phyloP scores from a whole-genome alignment of 78 protist genomes.

The Thecamonas trahens region DNA sequence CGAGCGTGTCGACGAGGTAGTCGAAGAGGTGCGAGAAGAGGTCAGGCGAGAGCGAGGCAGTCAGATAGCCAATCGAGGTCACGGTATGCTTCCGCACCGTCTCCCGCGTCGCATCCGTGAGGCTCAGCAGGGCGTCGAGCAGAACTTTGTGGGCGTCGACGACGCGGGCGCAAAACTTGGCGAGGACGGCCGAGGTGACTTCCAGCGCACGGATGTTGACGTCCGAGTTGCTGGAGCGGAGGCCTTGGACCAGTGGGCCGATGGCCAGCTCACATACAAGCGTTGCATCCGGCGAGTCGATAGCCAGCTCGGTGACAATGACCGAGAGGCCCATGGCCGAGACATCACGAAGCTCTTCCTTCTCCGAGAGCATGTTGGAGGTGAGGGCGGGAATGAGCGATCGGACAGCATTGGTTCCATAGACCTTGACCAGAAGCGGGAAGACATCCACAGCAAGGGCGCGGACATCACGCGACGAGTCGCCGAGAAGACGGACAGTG shows the following conservation, averaged over 20 bases:
- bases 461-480: conserved; percentile 50
- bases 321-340: conserved; percentile 47
- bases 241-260: no score
- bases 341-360: conserved; percentile 54
- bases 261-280: no score
- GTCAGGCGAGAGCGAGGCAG: not conserved
- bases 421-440: conserved; percentile 24
- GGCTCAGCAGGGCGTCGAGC: conserved; percentile 37
- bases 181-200: conserved; percentile 33
- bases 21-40: conserved; percentile 15
- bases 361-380: not conserved
- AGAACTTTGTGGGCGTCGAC: conserved; percentile 27
- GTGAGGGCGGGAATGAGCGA: not conserved
- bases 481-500: conserved; percentile 24
- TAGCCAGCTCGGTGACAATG: conserved; percentile 31
- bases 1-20: conserved; percentile 34
- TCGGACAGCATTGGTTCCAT: not conserved
- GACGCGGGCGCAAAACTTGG: conserved; percentile 34
- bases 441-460: conserved; percentile 53
- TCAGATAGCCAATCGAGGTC: conserved; percentile 36
- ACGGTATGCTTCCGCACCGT: conserved; percentile 48
- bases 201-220: conserved; percentile 38
- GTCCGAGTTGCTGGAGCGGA: conserved; percentile 48
- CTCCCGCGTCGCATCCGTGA: conserved; percentile 24
- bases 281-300: no score